Conservation (phyloP, 2,329 filamentous ascomycete genomes). For the Colletotrichum noveboracense region DNA sequence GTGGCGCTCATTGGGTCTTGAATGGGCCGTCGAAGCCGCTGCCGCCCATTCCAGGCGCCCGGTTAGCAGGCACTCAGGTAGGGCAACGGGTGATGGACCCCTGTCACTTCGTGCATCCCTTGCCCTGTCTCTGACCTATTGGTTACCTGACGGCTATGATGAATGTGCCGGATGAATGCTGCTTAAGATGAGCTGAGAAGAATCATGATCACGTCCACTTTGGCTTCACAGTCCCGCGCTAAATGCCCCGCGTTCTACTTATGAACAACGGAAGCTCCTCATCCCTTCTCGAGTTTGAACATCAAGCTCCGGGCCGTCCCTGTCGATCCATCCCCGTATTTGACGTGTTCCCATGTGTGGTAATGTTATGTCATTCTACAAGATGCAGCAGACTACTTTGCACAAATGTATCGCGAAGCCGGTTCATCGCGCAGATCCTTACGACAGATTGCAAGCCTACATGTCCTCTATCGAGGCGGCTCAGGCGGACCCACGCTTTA, state of each 20-base stretch:
- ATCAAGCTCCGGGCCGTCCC: not conserved
- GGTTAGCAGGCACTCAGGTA: not conserved
- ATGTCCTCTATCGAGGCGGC: not conserved
- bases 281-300: not conserved
- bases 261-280: not conserved
- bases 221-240: not conserved
- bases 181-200: not conserved
- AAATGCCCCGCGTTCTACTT: not conserved
- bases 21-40: not conserved
- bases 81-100: not conserved
- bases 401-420: not conserved
- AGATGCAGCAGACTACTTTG: not conserved
- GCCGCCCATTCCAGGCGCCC: slow-evolving; percentile 2
- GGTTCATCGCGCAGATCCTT: not conserved
- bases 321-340: not conserved
- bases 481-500: not conserved
- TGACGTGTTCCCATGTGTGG: not conserved
- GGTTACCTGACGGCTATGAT: not conserved
- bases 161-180: not conserved
- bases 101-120: not conserved
- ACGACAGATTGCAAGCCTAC: not conserved
- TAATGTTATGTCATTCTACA: not conserved
- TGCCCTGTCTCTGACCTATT: not conserved
- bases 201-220: not conserved
- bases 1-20: not conserved